Evolutionary conservation across 306 rosid genomes (phyloP).

Genomic region (Albizia julibrissin): DNA sequence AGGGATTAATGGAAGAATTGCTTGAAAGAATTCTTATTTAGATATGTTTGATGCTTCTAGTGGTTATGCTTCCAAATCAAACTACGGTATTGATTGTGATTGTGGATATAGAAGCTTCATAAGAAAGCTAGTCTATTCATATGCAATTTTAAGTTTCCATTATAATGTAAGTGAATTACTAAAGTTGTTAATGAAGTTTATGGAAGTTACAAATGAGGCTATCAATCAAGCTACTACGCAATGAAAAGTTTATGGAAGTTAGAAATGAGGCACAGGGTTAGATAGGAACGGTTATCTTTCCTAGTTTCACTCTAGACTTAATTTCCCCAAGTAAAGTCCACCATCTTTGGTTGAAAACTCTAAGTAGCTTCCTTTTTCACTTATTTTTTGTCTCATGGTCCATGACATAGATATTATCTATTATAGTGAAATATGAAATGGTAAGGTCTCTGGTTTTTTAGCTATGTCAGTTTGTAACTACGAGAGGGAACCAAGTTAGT

Average conservation of each 20-base stretch:
- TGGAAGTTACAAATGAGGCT: not conserved
- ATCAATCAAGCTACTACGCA: not conserved
- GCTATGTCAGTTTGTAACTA: not conserved
- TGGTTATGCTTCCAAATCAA: not conserved
- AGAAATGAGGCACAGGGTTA: not conserved
- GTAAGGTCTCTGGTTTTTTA: not conserved
- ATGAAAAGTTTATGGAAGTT: not conserved
- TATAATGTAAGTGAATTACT: not conserved
- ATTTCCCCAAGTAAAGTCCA: not conserved
- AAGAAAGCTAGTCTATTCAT: not conserved
- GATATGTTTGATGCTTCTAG: not conserved
- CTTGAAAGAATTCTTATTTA: conserved; percentile 28
- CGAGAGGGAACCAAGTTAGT: not conserved
- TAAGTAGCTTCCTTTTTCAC: not conserved
- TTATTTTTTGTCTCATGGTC: not conserved
- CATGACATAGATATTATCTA: not conserved
- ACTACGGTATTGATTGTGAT: not conserved
- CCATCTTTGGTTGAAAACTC: not conserved
- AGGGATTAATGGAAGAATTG: conserved; percentile 45
- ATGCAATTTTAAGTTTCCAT: not conserved
- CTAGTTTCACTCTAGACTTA: not conserved
- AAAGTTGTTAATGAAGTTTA: not conserved
- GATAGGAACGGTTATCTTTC: not conserved
- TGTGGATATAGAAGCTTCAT: not conserved
- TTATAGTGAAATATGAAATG: not conserved